These are phyloP conservation scores for Dalbergia cultrata DNA, from an alignment of 306 rosid genomes.

Conservation along the genomic window DNA sequence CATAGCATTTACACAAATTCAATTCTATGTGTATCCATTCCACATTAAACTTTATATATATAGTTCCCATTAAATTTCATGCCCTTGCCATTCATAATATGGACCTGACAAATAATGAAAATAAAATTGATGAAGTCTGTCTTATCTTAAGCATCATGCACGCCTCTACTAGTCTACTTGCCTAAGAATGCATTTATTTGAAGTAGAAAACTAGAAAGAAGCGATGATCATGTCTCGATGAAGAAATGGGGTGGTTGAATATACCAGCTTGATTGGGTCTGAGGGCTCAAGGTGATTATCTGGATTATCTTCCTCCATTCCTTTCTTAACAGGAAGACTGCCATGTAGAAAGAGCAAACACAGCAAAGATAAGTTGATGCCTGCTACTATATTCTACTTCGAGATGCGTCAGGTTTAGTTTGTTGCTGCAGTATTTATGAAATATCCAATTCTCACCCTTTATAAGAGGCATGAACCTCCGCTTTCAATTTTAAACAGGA, in stretches of 20 bases:
- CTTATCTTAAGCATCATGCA: slow-evolving; percentile 13
- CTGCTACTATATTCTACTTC: slow-evolving; percentile 18
- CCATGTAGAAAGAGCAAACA: slow-evolving; percentile 46
- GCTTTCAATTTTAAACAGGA: slow-evolving; percentile 28
- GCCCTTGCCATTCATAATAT: no score
- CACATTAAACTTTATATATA: background rate
- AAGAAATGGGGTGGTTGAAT: slow-evolving; percentile 27
- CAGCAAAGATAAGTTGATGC: slow-evolving; percentile 20
- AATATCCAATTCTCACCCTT: slow-evolving; percentile 24
- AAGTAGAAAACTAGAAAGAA: slow-evolving; percentile 5
- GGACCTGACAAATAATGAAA: background rate
- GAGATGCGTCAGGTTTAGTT: slow-evolving; percentile 25
- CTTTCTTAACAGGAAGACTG: slow-evolving; percentile 85
- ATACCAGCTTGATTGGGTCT: slow-evolving; percentile 74
- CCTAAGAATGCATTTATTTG: slow-evolving; percentile 11
- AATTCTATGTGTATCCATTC: slow-evolving; percentile 32
- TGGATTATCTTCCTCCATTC: slow-evolving; percentile 55
- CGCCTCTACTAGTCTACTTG: background rate
- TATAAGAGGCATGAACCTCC: slow-evolving; percentile 29
- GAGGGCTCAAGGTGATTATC: slow-evolving; percentile 58
- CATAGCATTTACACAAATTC: background rate
- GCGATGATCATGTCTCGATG: slow-evolving; percentile 6
- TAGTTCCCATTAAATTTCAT: background rate
- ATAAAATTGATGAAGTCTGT: background rate
- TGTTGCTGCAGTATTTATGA: slow-evolving; percentile 15